Percentiles rank a stretch among this genome's conserved stretches.
Evolutionary conservation across 306 rosid species (phyloP).

Genomic region (Cucurbita pepo): DNA sequence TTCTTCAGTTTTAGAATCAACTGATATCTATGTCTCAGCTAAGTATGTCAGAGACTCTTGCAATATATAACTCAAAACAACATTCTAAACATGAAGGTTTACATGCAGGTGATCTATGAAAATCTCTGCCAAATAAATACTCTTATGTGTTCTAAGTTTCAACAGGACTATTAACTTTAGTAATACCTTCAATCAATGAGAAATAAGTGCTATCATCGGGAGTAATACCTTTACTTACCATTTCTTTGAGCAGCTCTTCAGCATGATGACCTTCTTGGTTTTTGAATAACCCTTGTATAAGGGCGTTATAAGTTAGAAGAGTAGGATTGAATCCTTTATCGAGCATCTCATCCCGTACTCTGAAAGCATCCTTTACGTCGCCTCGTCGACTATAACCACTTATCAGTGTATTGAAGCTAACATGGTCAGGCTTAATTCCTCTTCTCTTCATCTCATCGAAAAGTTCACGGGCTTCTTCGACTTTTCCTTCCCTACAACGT

Average conservation of each 20-base stretch:
- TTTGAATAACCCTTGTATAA: constrained; percentile 60
- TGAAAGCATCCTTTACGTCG: constrained; percentile 57
- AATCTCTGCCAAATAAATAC: background rate
- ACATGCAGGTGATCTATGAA: too few relatives aligned
- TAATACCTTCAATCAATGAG: constrained; percentile 44
- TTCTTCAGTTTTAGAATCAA: too few relatives aligned
- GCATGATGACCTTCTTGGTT: constrained; percentile 54
- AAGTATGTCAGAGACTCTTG: too few relatives aligned
- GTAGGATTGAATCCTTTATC: constrained; percentile 71
- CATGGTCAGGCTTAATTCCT: constrained; percentile 68
- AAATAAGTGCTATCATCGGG: constrained; percentile 67
- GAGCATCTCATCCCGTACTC: constrained; percentile 70
- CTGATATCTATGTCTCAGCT: too few relatives aligned
- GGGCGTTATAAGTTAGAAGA: constrained; percentile 75
- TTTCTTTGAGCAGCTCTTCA: constrained; percentile 74
- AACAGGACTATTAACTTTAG: constrained; percentile 19
- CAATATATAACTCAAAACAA: too few relatives aligned
- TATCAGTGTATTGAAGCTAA: constrained; percentile 72
- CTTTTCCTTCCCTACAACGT: constrained; percentile 59
- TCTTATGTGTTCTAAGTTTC: constrained; percentile 16
- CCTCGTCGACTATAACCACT: constrained; percentile 77
- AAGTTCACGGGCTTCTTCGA: constrained; percentile 73
- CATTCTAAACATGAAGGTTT: too few relatives aligned
- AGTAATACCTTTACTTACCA: constrained; percentile 56
- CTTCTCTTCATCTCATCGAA: constrained; percentile 63